These are phyloP conservation scores for Ophiocytium majus DNA, from an alignment of 352 stramenopile genomes.

Conservation along the genomic window DNA sequence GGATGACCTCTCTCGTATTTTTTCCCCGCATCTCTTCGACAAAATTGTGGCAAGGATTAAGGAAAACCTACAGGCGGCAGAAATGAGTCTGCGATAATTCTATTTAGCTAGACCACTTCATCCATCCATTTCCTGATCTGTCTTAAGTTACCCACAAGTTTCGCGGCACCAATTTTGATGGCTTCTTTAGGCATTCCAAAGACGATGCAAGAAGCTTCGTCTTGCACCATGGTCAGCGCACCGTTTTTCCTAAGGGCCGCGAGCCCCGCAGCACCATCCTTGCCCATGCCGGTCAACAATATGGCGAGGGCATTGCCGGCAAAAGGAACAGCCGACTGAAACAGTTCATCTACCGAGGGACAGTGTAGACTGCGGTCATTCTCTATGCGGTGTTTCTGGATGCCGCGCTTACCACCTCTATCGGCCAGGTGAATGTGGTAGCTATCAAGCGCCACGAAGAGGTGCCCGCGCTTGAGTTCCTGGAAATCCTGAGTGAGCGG, in stretches of 20 bases:
- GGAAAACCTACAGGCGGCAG: too few relatives aligned
- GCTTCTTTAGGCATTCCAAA: neutral
- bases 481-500: neutral
- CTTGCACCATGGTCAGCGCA: neutral
- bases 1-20: too few relatives aligned
- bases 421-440: neutral
- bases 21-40: too few relatives aligned
- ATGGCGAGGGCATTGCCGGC: too few relatives aligned
- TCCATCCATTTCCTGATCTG: neutral
- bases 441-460: neutral
- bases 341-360: neutral
- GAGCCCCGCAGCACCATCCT: neutral
- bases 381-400: neutral
- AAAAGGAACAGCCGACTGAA: too few relatives aligned
- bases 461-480: neutral
- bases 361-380: neutral
- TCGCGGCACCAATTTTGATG: neutral
- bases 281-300: neutral
- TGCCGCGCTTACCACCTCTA: neutral
- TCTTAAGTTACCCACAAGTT: neutral
- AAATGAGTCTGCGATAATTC: too few relatives aligned
- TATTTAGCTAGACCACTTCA: too few relatives aligned
- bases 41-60: too few relatives aligned
- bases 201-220: neutral
- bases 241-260: neutral